Evolutionary conservation across 2,329 filamentous ascomycete genomes (phyloP).

Genomic region (Elsinoe australis): DNA sequence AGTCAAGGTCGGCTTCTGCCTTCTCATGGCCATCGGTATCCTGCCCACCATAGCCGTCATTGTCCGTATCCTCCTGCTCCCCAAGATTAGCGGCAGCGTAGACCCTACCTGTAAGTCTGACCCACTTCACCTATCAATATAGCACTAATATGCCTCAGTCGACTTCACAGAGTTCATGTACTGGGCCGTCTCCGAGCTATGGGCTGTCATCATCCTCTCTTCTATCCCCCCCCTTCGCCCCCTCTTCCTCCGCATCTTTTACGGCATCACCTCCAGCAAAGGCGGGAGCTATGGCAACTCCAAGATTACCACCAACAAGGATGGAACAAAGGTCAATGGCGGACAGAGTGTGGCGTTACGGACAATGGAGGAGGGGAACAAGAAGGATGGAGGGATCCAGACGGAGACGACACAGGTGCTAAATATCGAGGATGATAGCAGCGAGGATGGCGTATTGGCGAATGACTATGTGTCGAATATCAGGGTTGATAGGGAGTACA

Average conservation of each 20-base stretch:
- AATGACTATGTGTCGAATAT: not conserved
- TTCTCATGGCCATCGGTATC: slow-evolving; percentile 6
- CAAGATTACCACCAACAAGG: slow-evolving; percentile 5
- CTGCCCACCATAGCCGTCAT: not conserved
- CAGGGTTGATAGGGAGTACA: slow-evolving; percentile 1
- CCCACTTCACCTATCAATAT: not conserved
- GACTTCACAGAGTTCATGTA: slow-evolving; percentile 11
- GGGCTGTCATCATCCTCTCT: slow-evolving; percentile 7
- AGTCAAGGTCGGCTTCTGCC: slow-evolving; percentile 11
- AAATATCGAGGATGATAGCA: not conserved
- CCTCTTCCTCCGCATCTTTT: slow-evolving; percentile 8
- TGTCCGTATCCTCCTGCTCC: not conserved
- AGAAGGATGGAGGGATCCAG: not conserved
- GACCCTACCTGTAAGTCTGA: slow-evolving; percentile 1
- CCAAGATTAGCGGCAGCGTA: not conserved
- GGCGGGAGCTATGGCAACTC: not conserved
- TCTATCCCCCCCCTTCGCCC: slow-evolving; percentile 2
- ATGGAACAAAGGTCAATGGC: slow-evolving; percentile 17
- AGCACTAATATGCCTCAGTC: not conserved
- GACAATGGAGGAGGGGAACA: not conserved
- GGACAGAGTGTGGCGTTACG: slow-evolving; percentile 6
- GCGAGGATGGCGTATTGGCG: not conserved
- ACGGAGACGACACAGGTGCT: not conserved
- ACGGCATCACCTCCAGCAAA: slow-evolving; percentile 3
- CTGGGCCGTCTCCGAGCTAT: slow-evolving; percentile 12